Conservation (phyloP, 2,329 filamentous ascomycete species). For the Colletotrichum chlorophyti region DNA sequence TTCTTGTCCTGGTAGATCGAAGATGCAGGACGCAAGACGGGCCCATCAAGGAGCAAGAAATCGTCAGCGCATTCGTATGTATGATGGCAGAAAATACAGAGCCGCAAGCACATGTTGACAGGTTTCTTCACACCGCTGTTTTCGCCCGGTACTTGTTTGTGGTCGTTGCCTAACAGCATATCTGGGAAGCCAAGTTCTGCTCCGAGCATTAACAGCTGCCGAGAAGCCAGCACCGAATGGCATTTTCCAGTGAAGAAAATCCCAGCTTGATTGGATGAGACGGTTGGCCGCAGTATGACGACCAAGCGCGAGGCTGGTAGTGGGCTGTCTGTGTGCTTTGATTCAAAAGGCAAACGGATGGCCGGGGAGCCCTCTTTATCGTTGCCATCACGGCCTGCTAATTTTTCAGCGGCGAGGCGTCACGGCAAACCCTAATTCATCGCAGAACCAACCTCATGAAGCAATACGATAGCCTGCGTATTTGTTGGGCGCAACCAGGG, state of each 20-base stretch:
- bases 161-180: not conserved
- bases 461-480: too few species aligned
- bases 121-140: conserved; percentile 22
- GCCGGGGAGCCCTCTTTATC: not conserved
- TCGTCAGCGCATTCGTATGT: not conserved
- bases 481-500: not conserved
- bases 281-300: conserved; percentile 37
- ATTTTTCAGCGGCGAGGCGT: conserved; percentile 1
- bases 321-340: not conserved
- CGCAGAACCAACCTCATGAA: not conserved
- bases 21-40: not conserved
- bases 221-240: not conserved
- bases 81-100: conserved; percentile 7
- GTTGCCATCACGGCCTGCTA: too few species aligned
- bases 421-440: not conserved
- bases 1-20: not conserved
- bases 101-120: not conserved
- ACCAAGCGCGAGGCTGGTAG: conserved; percentile 30
- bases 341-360: not conserved
- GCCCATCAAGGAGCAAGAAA: not conserved
- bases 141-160: conserved; percentile 4
- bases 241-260: not conserved
- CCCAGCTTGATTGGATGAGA: conserved; percentile 9
- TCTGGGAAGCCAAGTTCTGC: conserved; percentile 8
- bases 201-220: not conserved